Conservation (phyloP, 1,284 basidiomycete genomes). For the Hemileia vastatrix region DNA sequence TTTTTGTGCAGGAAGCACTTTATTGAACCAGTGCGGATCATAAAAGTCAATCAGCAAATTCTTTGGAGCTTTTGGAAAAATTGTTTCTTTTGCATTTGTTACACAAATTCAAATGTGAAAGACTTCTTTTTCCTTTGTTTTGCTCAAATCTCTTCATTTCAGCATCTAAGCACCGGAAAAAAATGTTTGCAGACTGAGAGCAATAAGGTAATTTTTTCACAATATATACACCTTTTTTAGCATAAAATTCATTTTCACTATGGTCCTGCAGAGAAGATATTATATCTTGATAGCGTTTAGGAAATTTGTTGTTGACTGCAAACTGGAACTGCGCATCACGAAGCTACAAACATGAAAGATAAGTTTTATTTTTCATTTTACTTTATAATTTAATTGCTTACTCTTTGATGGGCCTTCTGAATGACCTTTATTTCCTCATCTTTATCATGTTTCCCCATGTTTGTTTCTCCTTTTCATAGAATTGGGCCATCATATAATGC, state of each 20-base stretch:
- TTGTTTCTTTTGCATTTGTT: no score
- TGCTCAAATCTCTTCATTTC: neutral
- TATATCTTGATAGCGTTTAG: neutral
- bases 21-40: neutral
- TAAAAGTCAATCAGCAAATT: slow-evolving; percentile 2
- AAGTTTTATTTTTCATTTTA: no score
- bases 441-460: neutral
- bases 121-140: no score
- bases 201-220: neutral
- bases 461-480: neutral
- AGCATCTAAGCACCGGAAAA: neutral
- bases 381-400: no score
- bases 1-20: neutral
- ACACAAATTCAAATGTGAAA: no score
- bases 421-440: neutral
- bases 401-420: neutral
- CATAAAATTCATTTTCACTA: neutral
- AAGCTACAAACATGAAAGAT: no score
- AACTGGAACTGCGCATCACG: neutral
- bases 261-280: neutral
- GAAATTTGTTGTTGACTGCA: slow-evolving; percentile 3
- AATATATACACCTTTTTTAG: neutral
- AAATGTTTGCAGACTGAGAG: neutral
- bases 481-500: neutral
- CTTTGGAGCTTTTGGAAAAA: slow-evolving; percentile 4